A percentile compares a stretch with the other conserved stretches of the same genome.
Conservation (phyloP, 169 alveolate species). For the Eimeria praecox region DNA sequence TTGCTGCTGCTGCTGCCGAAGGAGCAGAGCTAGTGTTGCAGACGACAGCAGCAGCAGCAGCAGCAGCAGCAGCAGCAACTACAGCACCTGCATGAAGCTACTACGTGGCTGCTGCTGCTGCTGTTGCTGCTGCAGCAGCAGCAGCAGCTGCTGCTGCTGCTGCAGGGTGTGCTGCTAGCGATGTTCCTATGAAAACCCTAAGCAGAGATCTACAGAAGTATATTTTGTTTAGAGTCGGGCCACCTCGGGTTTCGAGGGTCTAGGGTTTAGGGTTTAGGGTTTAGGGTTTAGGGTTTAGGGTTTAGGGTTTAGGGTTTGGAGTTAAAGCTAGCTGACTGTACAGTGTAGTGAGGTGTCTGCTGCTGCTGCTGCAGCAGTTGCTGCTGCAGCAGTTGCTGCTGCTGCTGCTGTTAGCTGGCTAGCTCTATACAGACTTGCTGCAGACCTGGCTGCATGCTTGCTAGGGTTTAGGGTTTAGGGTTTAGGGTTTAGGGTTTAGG, state of each 20-base stretch:
- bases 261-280: background rate
- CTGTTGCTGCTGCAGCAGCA: conserved; percentile 4
- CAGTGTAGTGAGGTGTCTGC: too few species aligned
- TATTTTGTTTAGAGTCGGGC: background rate
- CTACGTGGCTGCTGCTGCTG: background rate
- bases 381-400: too few species aligned
- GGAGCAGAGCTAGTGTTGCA: background rate
- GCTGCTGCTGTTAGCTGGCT: too few species aligned
- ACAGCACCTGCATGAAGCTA: background rate
- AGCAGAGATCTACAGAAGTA: too few species aligned
- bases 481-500: conserved; percentile 5
- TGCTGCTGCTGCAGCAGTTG: too few species aligned
- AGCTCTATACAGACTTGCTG: too few species aligned
- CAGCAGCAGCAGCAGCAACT: background rate
- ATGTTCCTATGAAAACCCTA: too few species aligned
- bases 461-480: conserved; percentile 35
- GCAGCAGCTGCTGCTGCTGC: background rate
- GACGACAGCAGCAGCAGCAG: background rate
- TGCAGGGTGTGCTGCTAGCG: too few species aligned
- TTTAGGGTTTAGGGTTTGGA: background rate
- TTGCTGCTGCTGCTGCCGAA: background rate
- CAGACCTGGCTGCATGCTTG: background rate
- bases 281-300: conserved; percentile 9
- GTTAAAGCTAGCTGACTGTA: too few species aligned
- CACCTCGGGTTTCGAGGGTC: background rate